Evolutionary conservation across 257 asterid genomes (phyloP).

Genomic region (Linaria vulgaris): DNA sequence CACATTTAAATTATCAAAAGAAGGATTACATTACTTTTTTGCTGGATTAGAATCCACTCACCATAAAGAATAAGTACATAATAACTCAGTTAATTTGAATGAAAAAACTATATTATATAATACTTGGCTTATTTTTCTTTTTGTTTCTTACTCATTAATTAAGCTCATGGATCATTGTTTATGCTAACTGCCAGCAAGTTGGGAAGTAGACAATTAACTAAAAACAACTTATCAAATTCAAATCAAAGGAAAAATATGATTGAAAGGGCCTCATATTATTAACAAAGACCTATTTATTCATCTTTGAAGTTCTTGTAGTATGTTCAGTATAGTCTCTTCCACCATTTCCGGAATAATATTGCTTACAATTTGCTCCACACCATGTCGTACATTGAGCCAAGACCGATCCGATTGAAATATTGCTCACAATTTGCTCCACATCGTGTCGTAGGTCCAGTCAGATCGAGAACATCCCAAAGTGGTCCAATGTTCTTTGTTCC

Average conservation of each 20-base stretch:
- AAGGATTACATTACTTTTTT: too few species aligned
- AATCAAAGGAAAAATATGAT: conserved; percentile 5
- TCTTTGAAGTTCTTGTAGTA: conserved; percentile 36
- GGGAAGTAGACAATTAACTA: conserved; percentile 34
- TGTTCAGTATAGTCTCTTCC: conserved; percentile 53
- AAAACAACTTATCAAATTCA: conserved; percentile 11
- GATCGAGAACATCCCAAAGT: conserved; percentile 42
- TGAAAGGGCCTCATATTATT: background rate
- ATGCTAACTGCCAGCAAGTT: conserved; percentile 39
- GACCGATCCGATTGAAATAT: too few species aligned
- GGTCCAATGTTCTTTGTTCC: conserved; percentile 43
- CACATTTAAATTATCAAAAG: too few species aligned
- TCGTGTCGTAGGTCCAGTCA: too few species aligned
- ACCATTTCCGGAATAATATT: conserved; percentile 59
- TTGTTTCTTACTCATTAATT: too few species aligned
- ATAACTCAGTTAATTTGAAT: too few species aligned
- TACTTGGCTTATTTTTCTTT: too few species aligned
- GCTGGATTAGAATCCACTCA: too few species aligned
- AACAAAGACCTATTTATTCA: conserved; percentile 29
- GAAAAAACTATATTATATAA: too few species aligned
- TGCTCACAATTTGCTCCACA: too few species aligned
- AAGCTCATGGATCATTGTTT: too few species aligned
- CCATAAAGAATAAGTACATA: too few species aligned
- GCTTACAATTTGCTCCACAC: conserved; percentile 41
- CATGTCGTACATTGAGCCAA: conserved; percentile 57